Evolutionary conservation across 2,329 filamentous ascomycete genomes (phyloP).

Genomic region (Colletotrichum eleusines): DNA sequence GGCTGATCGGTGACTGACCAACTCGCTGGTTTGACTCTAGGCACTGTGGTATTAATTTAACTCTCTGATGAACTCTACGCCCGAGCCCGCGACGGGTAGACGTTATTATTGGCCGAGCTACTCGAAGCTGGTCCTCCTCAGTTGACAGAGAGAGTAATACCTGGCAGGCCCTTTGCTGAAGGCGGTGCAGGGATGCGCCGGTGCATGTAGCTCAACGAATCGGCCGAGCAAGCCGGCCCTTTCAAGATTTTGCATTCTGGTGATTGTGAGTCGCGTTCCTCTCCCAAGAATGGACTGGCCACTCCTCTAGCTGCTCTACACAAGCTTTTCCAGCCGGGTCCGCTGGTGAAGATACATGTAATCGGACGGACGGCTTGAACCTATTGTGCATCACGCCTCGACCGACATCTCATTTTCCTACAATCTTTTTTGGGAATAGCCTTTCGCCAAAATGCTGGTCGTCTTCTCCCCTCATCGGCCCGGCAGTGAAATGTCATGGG

Average conservation of each 20-base stretch:
- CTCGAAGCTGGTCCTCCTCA: conserved; percentile 23
- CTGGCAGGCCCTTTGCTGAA: conserved; percentile 27
- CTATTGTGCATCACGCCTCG: conserved; percentile 3
- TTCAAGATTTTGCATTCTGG: background rate
- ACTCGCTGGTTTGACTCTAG: conserved; percentile 23
- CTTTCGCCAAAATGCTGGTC: background rate
- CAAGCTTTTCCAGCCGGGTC: background rate
- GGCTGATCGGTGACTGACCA: no score
- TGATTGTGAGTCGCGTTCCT: background rate
- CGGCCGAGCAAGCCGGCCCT: conserved; percentile 28
- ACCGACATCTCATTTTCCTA: background rate
- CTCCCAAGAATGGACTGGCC: background rate
- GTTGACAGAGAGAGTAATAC: background rate
- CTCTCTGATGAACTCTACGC: conserved; percentile 3
- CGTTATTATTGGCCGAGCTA: background rate
- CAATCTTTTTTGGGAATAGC: background rate
- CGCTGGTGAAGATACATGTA: background rate
- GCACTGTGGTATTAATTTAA: no score
- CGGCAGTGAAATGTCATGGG: background rate
- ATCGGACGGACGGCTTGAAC: background rate
- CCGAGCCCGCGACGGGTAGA: conserved; percentile 16
- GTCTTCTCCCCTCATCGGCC: background rate
- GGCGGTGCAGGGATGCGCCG: conserved; percentile 30
- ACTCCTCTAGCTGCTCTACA: background rate
- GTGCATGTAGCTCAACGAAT: conserved; percentile 29